Conservation (phyloP, 208 protist genomes). For the Crithidia sp. region DNA sequence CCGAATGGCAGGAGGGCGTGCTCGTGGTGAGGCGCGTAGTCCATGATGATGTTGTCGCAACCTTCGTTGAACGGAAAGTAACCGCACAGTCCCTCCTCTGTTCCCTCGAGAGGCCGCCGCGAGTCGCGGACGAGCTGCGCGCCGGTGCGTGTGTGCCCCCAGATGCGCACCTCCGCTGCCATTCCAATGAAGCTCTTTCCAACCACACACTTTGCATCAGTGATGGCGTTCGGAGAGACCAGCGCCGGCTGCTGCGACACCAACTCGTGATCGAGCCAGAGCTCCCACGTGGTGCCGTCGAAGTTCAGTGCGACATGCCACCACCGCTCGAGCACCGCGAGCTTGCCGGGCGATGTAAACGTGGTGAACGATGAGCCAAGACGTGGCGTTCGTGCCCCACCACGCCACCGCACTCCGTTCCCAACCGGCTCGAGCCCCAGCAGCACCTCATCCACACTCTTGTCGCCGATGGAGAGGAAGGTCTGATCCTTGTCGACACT, state of each 20-base stretch:
- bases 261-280: conserved; percentile 77
- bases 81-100: conserved; percentile 60
- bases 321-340: conserved; percentile 74
- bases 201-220: conserved; percentile 66
- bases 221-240: conserved; percentile 64
- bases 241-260: conserved; percentile 51
- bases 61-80: conserved; percentile 89
- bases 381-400: conserved; percentile 78
- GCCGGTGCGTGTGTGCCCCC: conserved; percentile 60
- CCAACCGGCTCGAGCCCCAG: conserved; percentile 72
- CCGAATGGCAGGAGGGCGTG: conserved; percentile 66
- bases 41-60: conserved; percentile 74
- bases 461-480: conserved; percentile 86
- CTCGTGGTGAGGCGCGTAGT: conserved; percentile 59
- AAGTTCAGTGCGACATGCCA: conserved; percentile 92
- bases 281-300: conserved; percentile 80
- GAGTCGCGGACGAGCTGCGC: conserved; percentile 76
- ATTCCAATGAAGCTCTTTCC: conserved; percentile 83
- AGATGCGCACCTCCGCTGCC: conserved; percentile 84
- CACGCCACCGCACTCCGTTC: conserved; percentile 79
- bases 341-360: conserved; percentile 44
- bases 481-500: conserved; percentile 66
- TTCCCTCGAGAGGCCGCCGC: conserved; percentile 53
- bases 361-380: conserved; percentile 77
- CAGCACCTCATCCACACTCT: conserved; percentile 79